Evolutionary conservation across 768 basidiomycete species (phyloP).

Genomic region (Tephrocybe sp.): DNA sequence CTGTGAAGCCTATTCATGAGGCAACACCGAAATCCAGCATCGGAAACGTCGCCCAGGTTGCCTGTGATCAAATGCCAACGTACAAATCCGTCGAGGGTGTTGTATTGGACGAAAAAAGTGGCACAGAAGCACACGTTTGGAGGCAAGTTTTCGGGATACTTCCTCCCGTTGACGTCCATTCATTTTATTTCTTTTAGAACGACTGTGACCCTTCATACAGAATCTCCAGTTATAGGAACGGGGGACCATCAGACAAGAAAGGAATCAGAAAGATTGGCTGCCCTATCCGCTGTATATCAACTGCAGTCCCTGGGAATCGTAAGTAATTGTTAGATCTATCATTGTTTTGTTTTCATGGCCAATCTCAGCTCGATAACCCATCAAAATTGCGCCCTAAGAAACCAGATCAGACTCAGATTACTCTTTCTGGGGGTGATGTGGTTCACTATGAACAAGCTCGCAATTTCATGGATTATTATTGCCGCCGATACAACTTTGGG

Average conservation of each 20-base stretch:
- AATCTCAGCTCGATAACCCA: conserved; percentile 35
- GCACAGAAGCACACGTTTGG: conserved; percentile 28
- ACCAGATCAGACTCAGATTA: conserved; percentile 19
- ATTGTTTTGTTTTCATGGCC: background rate
- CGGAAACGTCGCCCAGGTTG: conserved; percentile 35
- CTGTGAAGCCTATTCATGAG: conserved; percentile 28
- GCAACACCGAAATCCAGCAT: conserved; percentile 36
- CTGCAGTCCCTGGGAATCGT: conserved; percentile 63
- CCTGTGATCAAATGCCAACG: conserved; percentile 24
- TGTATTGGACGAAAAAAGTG: conserved; percentile 19
- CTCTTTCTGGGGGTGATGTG: conserved; percentile 59
- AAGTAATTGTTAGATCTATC: conserved; percentile 25
- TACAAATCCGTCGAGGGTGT: conserved; percentile 32
- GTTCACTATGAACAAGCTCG: conserved; percentile 73
- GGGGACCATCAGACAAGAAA: conserved; percentile 61
- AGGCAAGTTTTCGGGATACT: conserved; percentile 35
- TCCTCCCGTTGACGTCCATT: background rate
- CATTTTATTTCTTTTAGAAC: conserved; percentile 25
- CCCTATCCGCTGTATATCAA: conserved; percentile 71
- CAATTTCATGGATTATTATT: conserved; percentile 95
- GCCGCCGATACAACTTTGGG: conserved; percentile 70
- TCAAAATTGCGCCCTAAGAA: conserved; percentile 24
- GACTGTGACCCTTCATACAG: conserved; percentile 36
- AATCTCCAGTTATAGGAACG: conserved; percentile 47
- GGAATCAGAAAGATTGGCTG: conserved; percentile 73